A percentile compares a stretch with the other conserved stretches of the same genome.
These are phyloP conservation scores for Monilinia fructigena DNA, from an alignment of 2,329 filamentous ascomycete genomes.

Conservation along the genomic window DNA sequence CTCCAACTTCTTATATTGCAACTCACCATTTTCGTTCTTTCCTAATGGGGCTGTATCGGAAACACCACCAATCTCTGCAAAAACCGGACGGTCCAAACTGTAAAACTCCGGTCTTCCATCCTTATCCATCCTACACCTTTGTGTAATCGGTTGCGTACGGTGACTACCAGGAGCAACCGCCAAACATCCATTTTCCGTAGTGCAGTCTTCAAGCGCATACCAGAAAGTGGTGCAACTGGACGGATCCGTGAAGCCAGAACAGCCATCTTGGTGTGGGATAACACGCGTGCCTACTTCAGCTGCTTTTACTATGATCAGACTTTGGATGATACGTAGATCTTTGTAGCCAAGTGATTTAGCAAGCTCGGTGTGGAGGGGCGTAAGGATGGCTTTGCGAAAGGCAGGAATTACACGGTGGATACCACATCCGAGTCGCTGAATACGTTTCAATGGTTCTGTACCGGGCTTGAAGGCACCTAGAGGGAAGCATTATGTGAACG, in stretches of 20 bases:
- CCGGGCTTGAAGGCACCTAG: neutral
- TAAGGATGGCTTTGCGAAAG: conserved; percentile 4
- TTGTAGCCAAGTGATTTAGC: conserved; percentile 12
- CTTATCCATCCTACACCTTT: neutral
- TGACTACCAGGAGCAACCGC: neutral
- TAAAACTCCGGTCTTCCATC: neutral
- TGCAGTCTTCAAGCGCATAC: conserved; percentile 13
- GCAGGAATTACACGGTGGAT: conserved; percentile 9
- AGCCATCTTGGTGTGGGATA: conserved; percentile 14
- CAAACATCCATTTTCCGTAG: conserved; percentile 13
- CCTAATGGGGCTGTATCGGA: neutral
- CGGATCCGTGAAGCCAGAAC: conserved; percentile 10
- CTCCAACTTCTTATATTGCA: conserved; percentile 15
- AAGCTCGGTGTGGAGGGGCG: neutral
- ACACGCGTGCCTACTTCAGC: conserved; percentile 10
- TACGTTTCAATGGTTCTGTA: conserved; percentile 4
- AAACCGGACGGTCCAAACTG: neutral
- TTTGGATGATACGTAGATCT: conserved; percentile 10
- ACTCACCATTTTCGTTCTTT: neutral
- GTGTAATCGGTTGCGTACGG: neutral
- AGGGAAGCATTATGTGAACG: neutral
- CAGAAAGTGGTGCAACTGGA: conserved; percentile 16
- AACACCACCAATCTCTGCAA: neutral
- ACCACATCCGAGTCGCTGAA: conserved; percentile 14
- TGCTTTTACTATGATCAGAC: conserved; percentile 10